Base-by-base conservation (phyloP, 1,139 yeast species). In the Suhomyces yuchorum region DNA sequence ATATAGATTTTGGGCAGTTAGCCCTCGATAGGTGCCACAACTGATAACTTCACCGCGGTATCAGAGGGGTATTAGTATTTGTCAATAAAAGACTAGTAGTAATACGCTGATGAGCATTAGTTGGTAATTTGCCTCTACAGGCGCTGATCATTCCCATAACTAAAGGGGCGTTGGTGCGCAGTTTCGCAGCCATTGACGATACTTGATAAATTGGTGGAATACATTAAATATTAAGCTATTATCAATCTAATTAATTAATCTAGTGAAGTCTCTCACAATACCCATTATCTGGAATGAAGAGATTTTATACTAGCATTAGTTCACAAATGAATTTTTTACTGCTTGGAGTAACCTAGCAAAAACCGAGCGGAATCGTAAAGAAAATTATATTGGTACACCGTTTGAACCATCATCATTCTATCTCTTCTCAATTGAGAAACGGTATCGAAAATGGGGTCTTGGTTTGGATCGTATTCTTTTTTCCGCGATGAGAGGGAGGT, bases 371-470 rank as follows among this genome's bases (percentile, higher is more conserved):
- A 56, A 12, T 70, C 71, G 49, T 74, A 73, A 15, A 85, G 68
- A 59, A 80, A 85, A 33, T 63, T 60, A 56, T 69, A 82, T 61
- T 85, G 92, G 44, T 71, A 67, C 19, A 71, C 61, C 3, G 85
- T 82, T 64, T 85, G 91, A 2, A 85, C 88, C 89, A 85, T 82
- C 71, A 81, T 76, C 68, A 82, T 75, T 44, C 92, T 66, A 52
- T 79, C 79, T 35, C 71, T 64, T 46, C 92, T 67, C 59, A 85
- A 63, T 28, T 63, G 62, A 34, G 65, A 52, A 4, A 85, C 82
- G 1, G 77, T 62, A 22, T 59, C 60, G 28, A 49, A 56, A 3
- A 72, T 61, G 1, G 68, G 66, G 49, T 72, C 75, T 8, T 46
- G 24, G 32, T 38, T 39, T 12, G 34, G 36, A 20, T 50, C 49